Percentiles rank a stretch among this genome's conserved stretches.
phyloP scores from a whole-genome alignment of 257 asterid genomes.

The Solanum pimpinellifolium region DNA sequence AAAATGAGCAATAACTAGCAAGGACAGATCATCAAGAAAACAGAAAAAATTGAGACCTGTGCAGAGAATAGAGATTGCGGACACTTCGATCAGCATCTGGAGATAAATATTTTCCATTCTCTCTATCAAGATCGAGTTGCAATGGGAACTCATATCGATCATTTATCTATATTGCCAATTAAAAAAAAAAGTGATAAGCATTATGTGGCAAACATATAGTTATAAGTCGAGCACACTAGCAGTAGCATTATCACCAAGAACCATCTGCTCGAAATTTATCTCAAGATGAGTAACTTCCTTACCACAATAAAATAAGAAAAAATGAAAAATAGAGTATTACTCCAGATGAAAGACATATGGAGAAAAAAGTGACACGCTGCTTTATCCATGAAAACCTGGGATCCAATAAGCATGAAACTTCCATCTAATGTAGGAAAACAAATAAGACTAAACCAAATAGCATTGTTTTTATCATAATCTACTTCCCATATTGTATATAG shows the following conservation, averaged over 20 bases:
- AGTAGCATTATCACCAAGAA: not conserved
- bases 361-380: not conserved
- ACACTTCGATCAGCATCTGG: conserved; percentile 80
- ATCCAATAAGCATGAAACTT: not conserved
- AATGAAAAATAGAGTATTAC: not conserved
- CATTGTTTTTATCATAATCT: not conserved
- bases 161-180: conserved; percentile 52
- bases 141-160: conserved; percentile 88
- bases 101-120: conserved; percentile 68
- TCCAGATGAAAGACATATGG: not conserved
- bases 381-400: not conserved
- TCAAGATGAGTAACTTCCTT: not conserved
- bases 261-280: not conserved
- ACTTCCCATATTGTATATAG: not conserved
- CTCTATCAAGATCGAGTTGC: conserved; percentile 90
- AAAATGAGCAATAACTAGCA: not conserved
- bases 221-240: not conserved
- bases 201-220: not conserved
- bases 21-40: conserved; percentile 2
- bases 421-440: not conserved
- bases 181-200: not conserved
- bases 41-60: conserved; percentile 41
- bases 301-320: not conserved
- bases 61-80: conserved; percentile 78
- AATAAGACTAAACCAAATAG: not conserved